A percentile compares a stretch with the other conserved stretches of the same genome.
Evolutionary conservation across 2,329 filamentous ascomycete species (phyloP).

Genomic region (Xylaria multiplex): DNA sequence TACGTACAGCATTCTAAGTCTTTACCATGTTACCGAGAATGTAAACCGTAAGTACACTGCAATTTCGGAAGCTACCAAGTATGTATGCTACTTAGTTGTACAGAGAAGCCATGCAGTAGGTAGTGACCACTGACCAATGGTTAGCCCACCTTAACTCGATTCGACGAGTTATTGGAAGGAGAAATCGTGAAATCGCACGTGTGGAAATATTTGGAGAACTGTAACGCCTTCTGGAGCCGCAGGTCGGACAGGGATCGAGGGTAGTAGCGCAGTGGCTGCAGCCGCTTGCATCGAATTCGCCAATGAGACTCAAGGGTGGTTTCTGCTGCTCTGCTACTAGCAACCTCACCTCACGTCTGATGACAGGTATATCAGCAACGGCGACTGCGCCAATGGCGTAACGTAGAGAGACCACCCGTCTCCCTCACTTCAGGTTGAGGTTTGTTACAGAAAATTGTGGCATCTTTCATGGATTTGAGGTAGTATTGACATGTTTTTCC

Average conservation of each 20-base stretch:
- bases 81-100: background rate
- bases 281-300: slow-evolving; percentile 30
- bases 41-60: background rate
- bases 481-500: too few species aligned
- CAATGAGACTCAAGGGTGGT: slow-evolving; percentile 27
- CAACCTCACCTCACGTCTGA: slow-evolving; percentile 27
- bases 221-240: slow-evolving; percentile 26
- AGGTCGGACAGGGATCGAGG: slow-evolving; percentile 27
- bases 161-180: slow-evolving; percentile 7
- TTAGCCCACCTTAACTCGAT: slow-evolving; percentile 8
- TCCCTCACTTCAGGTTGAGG: slow-evolving; percentile 10
- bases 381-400: slow-evolving; percentile 16
- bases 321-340: slow-evolving; percentile 8
- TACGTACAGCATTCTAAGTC: background rate
- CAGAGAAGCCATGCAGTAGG: background rate
- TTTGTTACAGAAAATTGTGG: slow-evolving; percentile 11
- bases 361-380: slow-evolving; percentile 18
- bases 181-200: slow-evolving; percentile 7
- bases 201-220: slow-evolving; percentile 18
- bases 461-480: slow-evolving; percentile 1
- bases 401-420: background rate
- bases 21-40: background rate
- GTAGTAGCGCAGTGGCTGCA: slow-evolving; percentile 18
- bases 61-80: background rate
- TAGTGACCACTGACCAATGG: background rate